phyloP scores from a whole-genome alignment of 345 rosid species.

The Eucalyptus paniculata region DNA sequence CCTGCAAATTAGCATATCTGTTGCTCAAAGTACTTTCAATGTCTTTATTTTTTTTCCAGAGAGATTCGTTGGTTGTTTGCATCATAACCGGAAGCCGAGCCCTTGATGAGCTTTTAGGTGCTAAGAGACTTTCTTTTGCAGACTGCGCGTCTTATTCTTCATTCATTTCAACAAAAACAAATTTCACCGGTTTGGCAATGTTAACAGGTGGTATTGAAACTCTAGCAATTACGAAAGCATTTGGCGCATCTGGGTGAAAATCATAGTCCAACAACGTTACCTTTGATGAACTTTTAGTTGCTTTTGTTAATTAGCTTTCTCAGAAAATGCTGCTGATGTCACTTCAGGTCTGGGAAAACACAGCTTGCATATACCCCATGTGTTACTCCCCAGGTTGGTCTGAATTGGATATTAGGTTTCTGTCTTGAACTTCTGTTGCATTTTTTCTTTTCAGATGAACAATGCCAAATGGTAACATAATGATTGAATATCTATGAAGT shows the following conservation, averaged over 20 bases:
- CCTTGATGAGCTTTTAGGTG: too few relatives aligned
- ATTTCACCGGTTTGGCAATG: background rate
- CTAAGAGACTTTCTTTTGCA: too few relatives aligned
- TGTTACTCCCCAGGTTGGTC: too few relatives aligned
- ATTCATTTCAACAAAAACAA: background rate
- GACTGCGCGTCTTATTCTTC: background rate
- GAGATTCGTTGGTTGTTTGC: too few relatives aligned
- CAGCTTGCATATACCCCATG: fast-evolving
- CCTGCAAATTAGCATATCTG: too few relatives aligned
- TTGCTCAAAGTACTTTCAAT: too few relatives aligned
- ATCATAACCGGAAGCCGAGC: too few relatives aligned
- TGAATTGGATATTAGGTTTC: background rate
- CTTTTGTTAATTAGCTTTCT: background rate
- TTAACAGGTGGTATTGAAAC: slow-evolving; percentile 84
- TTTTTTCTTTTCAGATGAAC: too few relatives aligned
- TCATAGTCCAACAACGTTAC: background rate
- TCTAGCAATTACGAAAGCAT: slow-evolving; percentile 73
- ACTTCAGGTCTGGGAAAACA: background rate
- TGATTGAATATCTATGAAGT: background rate
- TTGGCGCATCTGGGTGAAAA: slow-evolving; percentile 72
- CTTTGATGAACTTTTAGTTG: background rate
- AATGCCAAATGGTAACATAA: background rate
- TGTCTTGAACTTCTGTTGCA: background rate
- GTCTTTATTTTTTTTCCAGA: fast-evolving
- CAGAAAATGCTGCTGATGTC: background rate